Base-by-base conservation (phyloP, 2,329 filamentous ascomycete genomes). In the Trichoderma harzianum region DNA sequence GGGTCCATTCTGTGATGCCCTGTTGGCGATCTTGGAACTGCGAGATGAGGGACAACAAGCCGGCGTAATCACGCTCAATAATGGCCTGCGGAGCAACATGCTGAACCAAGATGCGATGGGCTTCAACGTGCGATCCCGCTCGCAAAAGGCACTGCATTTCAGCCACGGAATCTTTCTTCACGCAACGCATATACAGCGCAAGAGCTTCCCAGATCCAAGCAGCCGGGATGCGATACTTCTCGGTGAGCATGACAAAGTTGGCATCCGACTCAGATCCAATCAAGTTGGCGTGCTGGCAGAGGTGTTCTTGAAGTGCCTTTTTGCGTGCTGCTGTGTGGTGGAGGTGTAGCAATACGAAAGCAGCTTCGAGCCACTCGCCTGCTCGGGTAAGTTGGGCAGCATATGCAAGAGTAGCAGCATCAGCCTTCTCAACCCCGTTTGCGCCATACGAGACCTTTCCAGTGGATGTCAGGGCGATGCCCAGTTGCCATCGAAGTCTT, bases 161-260 rank as follows among this genome's bases (percentile, higher is more conserved):
- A 6, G 86, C 85, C 60, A 86, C 87, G 12, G 92, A 86, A 78
- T 95, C 90, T 74, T 90, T 89, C 77, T 88, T 89, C 61, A 90
- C 89, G 72, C 91, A 90, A 73, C 93, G 92, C 82, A 94, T 94
- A 80, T 92, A 92, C 16, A 95, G 86, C 14, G 95, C 95, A 78
- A 95, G 93, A 21, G 96, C 93, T 72, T 93, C 89, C 90, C 93
- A 97, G 65, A 98, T 86, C 94, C 95, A 97, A 4, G 87, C 81
- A 1, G 86, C 82, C 0, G 95, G 94, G 55, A 98, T 88, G 74
- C 89, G 88, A 68, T 95, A 88, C 36, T 88, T 89, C 58, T 87
- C 83, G 0, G 87, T 87, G 26, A 96, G 84, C 16, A 87, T 86
- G 12, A 82, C 83, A 80, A 90, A 93, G 68, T 82, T 86, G 18